These are phyloP conservation scores for Beauveria sp. DNA, from an alignment of 2,329 filamentous ascomycete species.

Conservation along the genomic window DNA sequence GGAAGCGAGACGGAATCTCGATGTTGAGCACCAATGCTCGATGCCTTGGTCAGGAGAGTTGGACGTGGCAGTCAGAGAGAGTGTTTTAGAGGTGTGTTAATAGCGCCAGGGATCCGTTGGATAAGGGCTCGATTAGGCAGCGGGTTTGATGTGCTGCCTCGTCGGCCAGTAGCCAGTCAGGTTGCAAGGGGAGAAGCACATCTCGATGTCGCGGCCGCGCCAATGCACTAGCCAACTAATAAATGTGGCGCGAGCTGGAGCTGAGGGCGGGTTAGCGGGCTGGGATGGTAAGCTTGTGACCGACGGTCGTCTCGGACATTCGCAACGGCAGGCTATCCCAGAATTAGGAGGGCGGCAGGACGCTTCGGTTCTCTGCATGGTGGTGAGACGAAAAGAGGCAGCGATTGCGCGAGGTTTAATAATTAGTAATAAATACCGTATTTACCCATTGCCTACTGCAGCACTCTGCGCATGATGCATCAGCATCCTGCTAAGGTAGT, in stretches of 20 bases:
- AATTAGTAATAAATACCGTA: no score
- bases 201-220: slow-evolving; percentile 1
- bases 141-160: neutral
- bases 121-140: neutral
- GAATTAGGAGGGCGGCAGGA: no score
- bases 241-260: slow-evolving; percentile 5
- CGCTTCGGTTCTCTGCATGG: no score
- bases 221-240: neutral
- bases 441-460: no score
- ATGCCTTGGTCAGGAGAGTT: neutral
- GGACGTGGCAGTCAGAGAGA: neutral
- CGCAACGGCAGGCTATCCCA: no score
- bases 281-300: neutral
- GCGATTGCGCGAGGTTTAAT: no score
- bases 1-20: neutral
- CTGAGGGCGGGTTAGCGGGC: neutral
- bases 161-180: neutral
- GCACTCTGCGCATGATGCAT: no score
- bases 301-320: neutral
- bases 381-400: no score
- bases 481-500: no score
- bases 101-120: neutral
- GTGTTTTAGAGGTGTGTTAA: neutral
- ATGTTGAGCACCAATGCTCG: neutral
- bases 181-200: neutral